Percentiles rank a stretch among this genome's conserved stretches.
Evolutionary conservation across 805 yeast genomes (phyloP).

Genomic region (Torulaspora indica): DNA sequence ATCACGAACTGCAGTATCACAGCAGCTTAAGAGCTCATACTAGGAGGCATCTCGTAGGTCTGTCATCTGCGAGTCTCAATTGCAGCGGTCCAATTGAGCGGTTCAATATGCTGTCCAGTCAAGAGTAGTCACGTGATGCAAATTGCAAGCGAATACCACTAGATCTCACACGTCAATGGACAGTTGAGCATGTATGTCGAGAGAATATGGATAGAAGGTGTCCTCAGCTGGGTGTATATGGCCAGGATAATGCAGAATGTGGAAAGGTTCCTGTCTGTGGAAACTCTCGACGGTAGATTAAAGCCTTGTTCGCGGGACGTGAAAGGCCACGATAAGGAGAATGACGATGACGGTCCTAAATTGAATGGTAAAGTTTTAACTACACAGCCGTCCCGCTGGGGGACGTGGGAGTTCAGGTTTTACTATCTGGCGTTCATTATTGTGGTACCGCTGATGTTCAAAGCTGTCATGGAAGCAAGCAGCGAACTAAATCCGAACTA

Average conservation of each 20-base stretch:
- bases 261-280: constrained; percentile 9
- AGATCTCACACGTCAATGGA: neutral
- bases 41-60: too few species aligned
- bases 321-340: constrained; percentile 11
- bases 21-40: too few species aligned
- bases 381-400: constrained; percentile 49
- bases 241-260: constrained; percentile 4
- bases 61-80: too few species aligned
- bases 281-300: constrained; percentile 18
- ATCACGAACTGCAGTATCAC: too few species aligned
- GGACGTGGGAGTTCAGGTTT: constrained; percentile 64
- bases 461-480: constrained; percentile 77
- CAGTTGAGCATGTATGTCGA: neutral
- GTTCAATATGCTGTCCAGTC: too few species aligned
- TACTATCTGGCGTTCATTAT: constrained; percentile 60
- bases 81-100: too few species aligned
- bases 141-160: too few species aligned
- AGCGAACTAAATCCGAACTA: constrained; percentile 72
- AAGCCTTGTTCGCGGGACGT: constrained; percentile 19
- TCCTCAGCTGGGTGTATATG: neutral
- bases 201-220: too few species aligned
- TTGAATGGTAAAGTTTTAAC: constrained; percentile 2
- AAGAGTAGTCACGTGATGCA: too few species aligned
- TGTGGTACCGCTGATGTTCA: constrained; percentile 77
- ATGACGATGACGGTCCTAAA: constrained; percentile 5